Conservation (phyloP, 768 basidiomycete genomes). For the Boletales sp. region DNA sequence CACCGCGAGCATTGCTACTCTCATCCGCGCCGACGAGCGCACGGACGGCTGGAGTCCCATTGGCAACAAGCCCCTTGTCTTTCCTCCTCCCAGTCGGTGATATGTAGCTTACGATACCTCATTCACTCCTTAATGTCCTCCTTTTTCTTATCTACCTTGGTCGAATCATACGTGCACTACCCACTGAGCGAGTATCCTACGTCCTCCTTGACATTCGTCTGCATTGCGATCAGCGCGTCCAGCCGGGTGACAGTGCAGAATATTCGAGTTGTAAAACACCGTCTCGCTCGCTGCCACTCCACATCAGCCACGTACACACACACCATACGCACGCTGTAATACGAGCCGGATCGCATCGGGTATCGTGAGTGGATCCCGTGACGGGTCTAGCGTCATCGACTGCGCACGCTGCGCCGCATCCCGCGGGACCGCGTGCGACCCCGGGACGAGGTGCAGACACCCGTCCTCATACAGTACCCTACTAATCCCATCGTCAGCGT, state of each 20-base stretch:
- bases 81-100: constrained; percentile 43
- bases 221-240: constrained; percentile 28
- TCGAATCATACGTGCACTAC: constrained; percentile 11
- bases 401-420: constrained; percentile 54
- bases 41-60: constrained; percentile 83
- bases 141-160: not conserved
- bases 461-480: constrained; percentile 67
- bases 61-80: constrained; percentile 47
- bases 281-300: constrained; percentile 61
- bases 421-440: constrained; percentile 57
- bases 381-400: constrained; percentile 50
- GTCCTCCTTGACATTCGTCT: constrained; percentile 36
- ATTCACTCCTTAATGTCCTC: constrained; percentile 1
- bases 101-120: constrained; percentile 5
- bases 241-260: constrained; percentile 64
- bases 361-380: constrained; percentile 61
- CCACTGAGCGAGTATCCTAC: constrained; percentile 53
- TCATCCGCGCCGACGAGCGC: constrained; percentile 74
- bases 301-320: not conserved
- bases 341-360: constrained; percentile 57
- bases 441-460: constrained; percentile 70
- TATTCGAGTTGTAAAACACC: constrained; percentile 78
- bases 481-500: no score
- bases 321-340: constrained; percentile 38
- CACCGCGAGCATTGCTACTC: constrained; percentile 80